A percentile compares a stretch with the other conserved stretches of the same genome.
Evolutionary conservation across 176 grass and related monocot genomes (phyloP).

Genomic region (Juncus inflexus): DNA sequence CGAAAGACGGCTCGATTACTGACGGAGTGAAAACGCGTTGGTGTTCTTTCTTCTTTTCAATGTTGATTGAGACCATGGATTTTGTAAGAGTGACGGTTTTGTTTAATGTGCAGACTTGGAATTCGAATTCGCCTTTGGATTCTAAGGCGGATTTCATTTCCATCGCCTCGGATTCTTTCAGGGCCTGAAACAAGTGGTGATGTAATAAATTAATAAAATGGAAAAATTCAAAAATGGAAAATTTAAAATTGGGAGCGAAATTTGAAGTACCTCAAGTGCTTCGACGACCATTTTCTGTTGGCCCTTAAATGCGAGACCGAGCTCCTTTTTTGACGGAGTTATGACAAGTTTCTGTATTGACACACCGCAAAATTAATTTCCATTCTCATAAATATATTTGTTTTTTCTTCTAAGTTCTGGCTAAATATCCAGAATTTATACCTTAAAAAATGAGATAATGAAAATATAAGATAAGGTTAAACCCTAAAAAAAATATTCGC

Average conservation of each 20-base stretch:
- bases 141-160: constrained; percentile 71
- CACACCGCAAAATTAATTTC: constrained; percentile 20
- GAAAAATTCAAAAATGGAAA: background rate
- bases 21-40: constrained; percentile 91
- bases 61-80: constrained; percentile 76
- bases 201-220: background rate
- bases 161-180: constrained; percentile 69
- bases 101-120: constrained; percentile 73
- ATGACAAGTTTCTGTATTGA: constrained; percentile 71
- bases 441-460: constrained; percentile 25
- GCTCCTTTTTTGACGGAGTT: constrained; percentile 92
- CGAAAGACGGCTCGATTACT: constrained; percentile 92
- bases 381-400: too few relatives aligned
- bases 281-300: constrained; percentile 77
- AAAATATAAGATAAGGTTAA: constrained; percentile 18
- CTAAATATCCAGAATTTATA: background rate
- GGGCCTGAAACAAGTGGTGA: constrained; percentile 41
- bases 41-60: constrained; percentile 88
- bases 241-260: background rate
- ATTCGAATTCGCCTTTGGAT: constrained; percentile 64
- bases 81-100: constrained; percentile 68
- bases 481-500: constrained; percentile 17
- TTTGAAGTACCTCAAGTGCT: constrained; percentile 74
- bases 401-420: constrained; percentile 22
- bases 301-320: constrained; percentile 92